A percentile compares a stretch with the other conserved stretches of the same genome.
These are phyloP conservation scores for Wickerhamomyces alni DNA, from an alignment of 805 yeast genomes.

Conservation along the genomic window DNA sequence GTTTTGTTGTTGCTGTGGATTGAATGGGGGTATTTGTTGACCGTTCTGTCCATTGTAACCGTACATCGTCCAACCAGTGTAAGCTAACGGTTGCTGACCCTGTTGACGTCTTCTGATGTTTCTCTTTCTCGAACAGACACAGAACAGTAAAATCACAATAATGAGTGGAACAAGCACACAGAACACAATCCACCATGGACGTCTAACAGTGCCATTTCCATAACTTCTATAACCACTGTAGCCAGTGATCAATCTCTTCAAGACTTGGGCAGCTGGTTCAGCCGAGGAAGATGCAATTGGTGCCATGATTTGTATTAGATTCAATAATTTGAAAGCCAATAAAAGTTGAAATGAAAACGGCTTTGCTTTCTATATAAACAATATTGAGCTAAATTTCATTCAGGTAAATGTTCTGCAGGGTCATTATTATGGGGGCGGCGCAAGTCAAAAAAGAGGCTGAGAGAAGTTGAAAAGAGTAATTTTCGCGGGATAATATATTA, in stretches of 20 bases:
- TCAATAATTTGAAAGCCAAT: no score
- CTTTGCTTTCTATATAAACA: no score
- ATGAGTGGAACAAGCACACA: conserved; percentile 1
- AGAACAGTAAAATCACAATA: neutral
- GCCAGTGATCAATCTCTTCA: neutral
- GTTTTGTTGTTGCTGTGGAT: neutral
- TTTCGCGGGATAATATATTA: no score
- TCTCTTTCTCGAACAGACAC: conserved; percentile 1
- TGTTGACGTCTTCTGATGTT: conserved; percentile 1
- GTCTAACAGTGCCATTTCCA: no score
- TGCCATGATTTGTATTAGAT: no score
- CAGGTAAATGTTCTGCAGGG: no score
- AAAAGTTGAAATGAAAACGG: no score
- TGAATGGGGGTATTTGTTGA: neutral
- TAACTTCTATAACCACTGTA: neutral
- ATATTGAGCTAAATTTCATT: no score
- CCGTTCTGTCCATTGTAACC: neutral
- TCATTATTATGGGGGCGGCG: no score
- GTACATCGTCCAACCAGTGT: conserved; percentile 2
- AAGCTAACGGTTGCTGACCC: neutral
- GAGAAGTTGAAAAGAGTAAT: no score
- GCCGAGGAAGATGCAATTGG: neutral
- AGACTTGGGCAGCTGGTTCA: neutral
- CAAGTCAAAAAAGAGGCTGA: no score
- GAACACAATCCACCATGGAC: conserved; percentile 5